A percentile compares a stretch with the other conserved stretches of the same genome.
phyloP scores from a whole-genome alignment of 1,284 basidiomycete genomes.

The Moesziomyces globuligerus region DNA sequence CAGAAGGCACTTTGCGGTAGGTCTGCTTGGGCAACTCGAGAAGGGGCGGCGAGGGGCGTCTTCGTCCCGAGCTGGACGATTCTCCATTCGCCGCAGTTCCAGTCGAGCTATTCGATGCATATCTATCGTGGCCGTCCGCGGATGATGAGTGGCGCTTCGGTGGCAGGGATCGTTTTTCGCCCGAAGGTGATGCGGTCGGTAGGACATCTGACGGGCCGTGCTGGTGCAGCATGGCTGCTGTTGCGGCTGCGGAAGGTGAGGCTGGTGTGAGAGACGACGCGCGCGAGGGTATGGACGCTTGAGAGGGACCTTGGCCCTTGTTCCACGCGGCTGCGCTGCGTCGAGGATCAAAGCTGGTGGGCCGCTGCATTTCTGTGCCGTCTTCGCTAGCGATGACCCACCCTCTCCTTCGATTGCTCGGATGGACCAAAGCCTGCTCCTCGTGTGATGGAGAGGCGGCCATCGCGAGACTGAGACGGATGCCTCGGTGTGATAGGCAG shows the following conservation, averaged over 20 bases:
- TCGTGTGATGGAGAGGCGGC: not conserved
- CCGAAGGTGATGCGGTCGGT: not conserved
- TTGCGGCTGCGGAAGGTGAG: constrained; percentile 3
- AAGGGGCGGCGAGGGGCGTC: constrained; percentile 38
- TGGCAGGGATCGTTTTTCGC: constrained; percentile 4
- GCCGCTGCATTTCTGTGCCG: constrained; percentile 15
- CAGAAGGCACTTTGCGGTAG: constrained; percentile 25
- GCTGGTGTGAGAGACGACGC: constrained; percentile 31
- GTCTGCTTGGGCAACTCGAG: constrained; percentile 40
- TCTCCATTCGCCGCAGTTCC: constrained; percentile 1
- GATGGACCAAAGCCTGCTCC: constrained; percentile 6
- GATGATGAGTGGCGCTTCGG: constrained; percentile 14
- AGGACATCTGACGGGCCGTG: not conserved
- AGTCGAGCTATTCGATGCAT: constrained; percentile 6
- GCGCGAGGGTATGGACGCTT: constrained; percentile 41
- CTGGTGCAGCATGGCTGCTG: not conserved
- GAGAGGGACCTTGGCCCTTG: constrained; percentile 41
- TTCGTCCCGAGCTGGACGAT: constrained; percentile 11
- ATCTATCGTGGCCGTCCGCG: constrained; percentile 10
- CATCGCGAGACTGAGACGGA: constrained; percentile 1
- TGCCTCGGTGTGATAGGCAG: not conserved
- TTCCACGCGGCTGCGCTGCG: constrained; percentile 44
- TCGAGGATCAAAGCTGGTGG: constrained; percentile 33
- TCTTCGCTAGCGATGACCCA: constrained; percentile 50
- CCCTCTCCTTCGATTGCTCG: constrained; percentile 35